phyloP scores from a whole-genome alignment of 2,329 filamentous ascomycete genomes.

The Aspergillus hortae region DNA sequence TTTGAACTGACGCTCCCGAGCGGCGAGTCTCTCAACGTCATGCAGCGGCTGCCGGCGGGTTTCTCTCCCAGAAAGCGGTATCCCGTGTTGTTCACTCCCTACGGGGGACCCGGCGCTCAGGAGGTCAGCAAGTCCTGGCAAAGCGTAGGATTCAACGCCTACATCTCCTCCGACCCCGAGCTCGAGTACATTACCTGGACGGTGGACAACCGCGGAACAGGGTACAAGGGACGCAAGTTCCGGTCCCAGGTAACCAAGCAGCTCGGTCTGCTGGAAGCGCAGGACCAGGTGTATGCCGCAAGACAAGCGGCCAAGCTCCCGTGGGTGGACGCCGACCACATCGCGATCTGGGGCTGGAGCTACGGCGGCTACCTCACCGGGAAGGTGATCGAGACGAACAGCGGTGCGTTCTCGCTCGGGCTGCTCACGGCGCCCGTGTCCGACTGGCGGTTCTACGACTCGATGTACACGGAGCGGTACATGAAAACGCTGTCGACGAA shows the following conservation, averaged over 20 bases:
- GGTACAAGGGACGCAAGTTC: conserved; percentile 61
- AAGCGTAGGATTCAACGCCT: conserved; percentile 56
- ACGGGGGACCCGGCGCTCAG: conserved; percentile 65
- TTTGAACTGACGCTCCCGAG: conserved; percentile 60
- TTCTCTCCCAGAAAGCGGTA: conserved; percentile 63
- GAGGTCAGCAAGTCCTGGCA: conserved; percentile 57
- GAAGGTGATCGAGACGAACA: conserved; percentile 63
- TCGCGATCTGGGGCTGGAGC: conserved; percentile 68
- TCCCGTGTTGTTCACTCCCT: conserved; percentile 64
- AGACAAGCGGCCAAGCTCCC: conserved; percentile 48
- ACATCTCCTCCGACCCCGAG: conserved; percentile 64
- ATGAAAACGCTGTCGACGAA: conserved; percentile 63
- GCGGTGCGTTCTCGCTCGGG: conserved; percentile 59
- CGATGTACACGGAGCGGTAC: conserved; percentile 69
- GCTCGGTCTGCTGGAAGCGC: conserved; percentile 61
- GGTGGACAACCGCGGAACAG: conserved; percentile 66
- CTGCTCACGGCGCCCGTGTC: conserved; percentile 63
- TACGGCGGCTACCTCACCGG: conserved; percentile 65
- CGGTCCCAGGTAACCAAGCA: conserved; percentile 56
- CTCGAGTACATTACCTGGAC: conserved; percentile 66
- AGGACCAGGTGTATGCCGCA: conserved; percentile 67
- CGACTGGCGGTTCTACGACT: conserved; percentile 70
- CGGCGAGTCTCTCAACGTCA: conserved; percentile 61
- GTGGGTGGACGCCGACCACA: conserved; percentile 57
- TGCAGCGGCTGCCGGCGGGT: conserved; percentile 62